Conservation (phyloP, 148 eudicot genomes). For the Arbutus unedo region DNA sequence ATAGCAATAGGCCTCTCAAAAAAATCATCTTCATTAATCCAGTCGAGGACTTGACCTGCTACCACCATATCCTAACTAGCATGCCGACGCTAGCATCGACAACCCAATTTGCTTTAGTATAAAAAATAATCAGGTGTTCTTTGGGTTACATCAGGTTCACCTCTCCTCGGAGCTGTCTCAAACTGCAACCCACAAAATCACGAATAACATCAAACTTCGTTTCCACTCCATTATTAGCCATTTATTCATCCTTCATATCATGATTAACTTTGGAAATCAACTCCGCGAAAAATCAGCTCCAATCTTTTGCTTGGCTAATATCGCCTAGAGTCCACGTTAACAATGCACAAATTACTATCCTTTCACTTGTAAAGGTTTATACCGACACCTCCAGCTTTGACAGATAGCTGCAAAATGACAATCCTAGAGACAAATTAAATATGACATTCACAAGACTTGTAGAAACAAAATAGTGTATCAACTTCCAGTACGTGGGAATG, state of each 20-base stretch:
- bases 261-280: neutral
- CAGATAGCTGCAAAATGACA: too few relatives aligned
- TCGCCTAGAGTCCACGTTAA: too few relatives aligned
- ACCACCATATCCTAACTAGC: neutral
- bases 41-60: constrained; percentile 10
- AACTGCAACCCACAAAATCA: constrained; percentile 40
- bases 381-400: too few relatives aligned
- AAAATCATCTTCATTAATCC: constrained; percentile 7
- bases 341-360: too few relatives aligned
- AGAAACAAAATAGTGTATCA: too few relatives aligned
- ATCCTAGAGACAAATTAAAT: too few relatives aligned
- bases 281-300: neutral
- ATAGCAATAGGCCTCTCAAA: neutral
- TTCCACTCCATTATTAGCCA: neutral
- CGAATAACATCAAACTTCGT: neutral
- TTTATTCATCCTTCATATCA: neutral
- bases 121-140: constrained; percentile 76
- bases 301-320: too few relatives aligned
- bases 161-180: constrained; percentile 80
- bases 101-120: constrained; percentile 28
- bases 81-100: constrained; percentile 23
- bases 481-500: too few relatives aligned
- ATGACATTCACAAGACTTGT: too few relatives aligned
- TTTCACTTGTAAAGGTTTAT: too few relatives aligned
- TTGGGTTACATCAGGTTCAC: constrained; percentile 69